phyloP scores from a whole-genome alignment of 352 stramenopile genomes.

The Phytophthora foliorum region DNA sequence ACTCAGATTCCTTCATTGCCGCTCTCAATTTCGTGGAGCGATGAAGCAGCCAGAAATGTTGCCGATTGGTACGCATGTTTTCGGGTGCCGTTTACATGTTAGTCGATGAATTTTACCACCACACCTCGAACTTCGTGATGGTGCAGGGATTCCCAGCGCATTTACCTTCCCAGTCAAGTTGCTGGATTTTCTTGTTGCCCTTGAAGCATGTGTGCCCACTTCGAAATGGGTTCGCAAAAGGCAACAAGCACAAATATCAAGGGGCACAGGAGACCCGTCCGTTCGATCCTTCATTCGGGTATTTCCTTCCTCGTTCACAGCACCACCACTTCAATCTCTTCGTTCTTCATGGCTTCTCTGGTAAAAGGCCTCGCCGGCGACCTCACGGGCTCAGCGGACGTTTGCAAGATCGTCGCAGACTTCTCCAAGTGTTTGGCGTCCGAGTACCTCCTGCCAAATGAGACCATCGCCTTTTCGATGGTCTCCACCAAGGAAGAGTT shows the following conservation, averaged over 20 bases:
- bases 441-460: slow-evolving; percentile 59
- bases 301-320: background rate
- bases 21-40: too few relatives aligned
- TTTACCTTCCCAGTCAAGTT: too few relatives aligned
- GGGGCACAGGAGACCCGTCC: too few relatives aligned
- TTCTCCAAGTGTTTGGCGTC: slow-evolving; percentile 54
- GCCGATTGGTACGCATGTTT: background rate
- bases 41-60: too few relatives aligned
- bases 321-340: background rate
- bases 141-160: too few relatives aligned
- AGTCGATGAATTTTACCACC: background rate
- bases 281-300: background rate
- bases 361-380: slow-evolving; percentile 62
- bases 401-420: slow-evolving; percentile 55
- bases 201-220: background rate
- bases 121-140: too few relatives aligned
- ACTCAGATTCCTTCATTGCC: too few relatives aligned
- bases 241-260: slow-evolving; percentile 1
- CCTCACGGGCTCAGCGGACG: slow-evolving; percentile 59
- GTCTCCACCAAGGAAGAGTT: slow-evolving; percentile 69
- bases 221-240: slow-evolving; percentile 1
- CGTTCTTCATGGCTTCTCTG: slow-evolving; percentile 36
- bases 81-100: too few relatives aligned
- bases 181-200: background rate
- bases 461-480: slow-evolving; percentile 66